phyloP scores from a whole-genome alignment of 139 green algal genomes.

The Picochlorum sp. region DNA sequence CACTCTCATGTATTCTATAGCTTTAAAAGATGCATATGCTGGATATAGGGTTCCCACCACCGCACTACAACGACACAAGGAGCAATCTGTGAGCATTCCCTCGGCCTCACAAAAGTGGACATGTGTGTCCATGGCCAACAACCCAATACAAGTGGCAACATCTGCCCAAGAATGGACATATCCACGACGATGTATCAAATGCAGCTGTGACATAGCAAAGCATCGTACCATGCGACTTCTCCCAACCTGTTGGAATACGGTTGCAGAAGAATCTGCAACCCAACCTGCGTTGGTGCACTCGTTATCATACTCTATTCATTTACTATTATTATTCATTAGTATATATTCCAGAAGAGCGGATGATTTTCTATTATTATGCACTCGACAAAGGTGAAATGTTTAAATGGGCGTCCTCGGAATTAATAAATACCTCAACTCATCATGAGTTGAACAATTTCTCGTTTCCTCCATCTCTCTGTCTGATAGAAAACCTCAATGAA shows the following conservation, averaged over 20 bases:
- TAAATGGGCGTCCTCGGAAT: too few relatives aligned
- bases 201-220: background rate
- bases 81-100: background rate
- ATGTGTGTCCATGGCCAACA: background rate
- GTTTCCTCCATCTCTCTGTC: too few relatives aligned
- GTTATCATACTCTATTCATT: background rate
- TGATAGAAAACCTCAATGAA: too few relatives aligned
- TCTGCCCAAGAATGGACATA: too few relatives aligned
- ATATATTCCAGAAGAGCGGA: too few relatives aligned
- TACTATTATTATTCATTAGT: background rate
- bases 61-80: slow-evolving; percentile 7
- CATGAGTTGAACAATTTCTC: too few relatives aligned
- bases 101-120: background rate
- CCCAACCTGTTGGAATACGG: slow-evolving; percentile 21
- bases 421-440: too few relatives aligned
- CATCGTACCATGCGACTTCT: slow-evolving; percentile 15
- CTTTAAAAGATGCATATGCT: slow-evolving; percentile 28
- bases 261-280: slow-evolving; percentile 27
- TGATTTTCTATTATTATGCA: too few relatives aligned
- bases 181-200: background rate
- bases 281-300: slow-evolving; percentile 6
- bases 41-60: slow-evolving; percentile 22
- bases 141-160: too few relatives aligned
- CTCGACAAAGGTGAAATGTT: too few relatives aligned
- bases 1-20: slow-evolving; percentile 13